These are phyloP conservation scores for Geranomyces variabilis DNA, from an alignment of 192 early-diverging fungal species.

Conservation along the genomic window DNA sequence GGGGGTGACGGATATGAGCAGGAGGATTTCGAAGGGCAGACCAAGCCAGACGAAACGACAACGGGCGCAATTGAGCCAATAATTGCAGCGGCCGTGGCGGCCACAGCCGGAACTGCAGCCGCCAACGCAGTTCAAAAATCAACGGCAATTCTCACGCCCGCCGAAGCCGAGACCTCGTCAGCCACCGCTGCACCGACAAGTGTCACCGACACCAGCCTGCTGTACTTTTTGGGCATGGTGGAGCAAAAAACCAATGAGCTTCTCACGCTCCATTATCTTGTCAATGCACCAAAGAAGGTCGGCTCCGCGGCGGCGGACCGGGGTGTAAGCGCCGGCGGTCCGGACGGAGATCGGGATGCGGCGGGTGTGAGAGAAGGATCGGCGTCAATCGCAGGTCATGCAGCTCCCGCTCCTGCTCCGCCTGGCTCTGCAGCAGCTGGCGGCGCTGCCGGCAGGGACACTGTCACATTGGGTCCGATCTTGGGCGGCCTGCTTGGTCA, in stretches of 20 bases:
- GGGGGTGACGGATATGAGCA: too few species aligned
- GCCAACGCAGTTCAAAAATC: neutral
- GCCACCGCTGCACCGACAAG: slow-evolving; percentile 11
- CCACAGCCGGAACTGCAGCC: neutral
- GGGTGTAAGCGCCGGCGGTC: slow-evolving; percentile 31
- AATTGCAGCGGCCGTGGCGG: slow-evolving; percentile 7
- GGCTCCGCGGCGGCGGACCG: slow-evolving; percentile 30
- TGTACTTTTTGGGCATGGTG: slow-evolving; percentile 52
- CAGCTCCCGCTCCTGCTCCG: neutral
- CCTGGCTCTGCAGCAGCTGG: neutral
- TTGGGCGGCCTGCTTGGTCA: slow-evolving; percentile 54
- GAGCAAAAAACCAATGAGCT: slow-evolving; percentile 62
- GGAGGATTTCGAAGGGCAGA: too few species aligned
- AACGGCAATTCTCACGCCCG: too few species aligned
- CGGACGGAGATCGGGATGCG: slow-evolving; percentile 11
- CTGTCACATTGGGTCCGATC: slow-evolving; percentile 28
- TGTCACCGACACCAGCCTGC: slow-evolving; percentile 52
- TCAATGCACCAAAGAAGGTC: slow-evolving; percentile 54
- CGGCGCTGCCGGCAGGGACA: neutral
- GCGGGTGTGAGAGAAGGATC: neutral
- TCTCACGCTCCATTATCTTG: slow-evolving; percentile 52
- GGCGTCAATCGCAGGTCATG: neutral
- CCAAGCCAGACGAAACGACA: neutral
- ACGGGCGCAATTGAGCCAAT: neutral
- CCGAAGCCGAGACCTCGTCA: too few species aligned